Base-by-base conservation (phyloP, 2,329 filamentous ascomycete genomes). In the Neofusicoccum parvum region DNA sequence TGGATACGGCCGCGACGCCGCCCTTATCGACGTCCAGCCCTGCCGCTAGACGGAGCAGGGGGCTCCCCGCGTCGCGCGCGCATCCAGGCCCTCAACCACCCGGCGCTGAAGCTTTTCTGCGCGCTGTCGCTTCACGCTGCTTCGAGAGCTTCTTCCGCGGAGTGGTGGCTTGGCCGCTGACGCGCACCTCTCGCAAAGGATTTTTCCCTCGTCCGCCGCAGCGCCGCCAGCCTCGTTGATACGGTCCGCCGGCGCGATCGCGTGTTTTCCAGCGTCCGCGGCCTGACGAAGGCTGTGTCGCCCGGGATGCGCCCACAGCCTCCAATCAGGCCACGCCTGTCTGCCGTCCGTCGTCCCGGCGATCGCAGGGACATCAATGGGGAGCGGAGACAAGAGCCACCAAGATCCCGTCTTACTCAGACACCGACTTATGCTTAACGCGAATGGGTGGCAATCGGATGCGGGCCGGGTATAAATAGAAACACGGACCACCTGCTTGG, bases 401-500 rank as follows among this genome's bases (percentile, higher is more conserved):
- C n/a, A 46, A 23, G 17, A 23, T 23, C 23, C 23, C 23, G 23
- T 23, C 23, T 23, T 23, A 23, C 23, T 23, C 23, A 23, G 23
- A 23, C 23, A 23, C 3, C 23, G 41, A 27, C 5, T 58, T 23
- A 48, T 60, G 56, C 56, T 60, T 48, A 39, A 60, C 27, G 41
- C 37, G 17, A 14, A 27, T 5, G 23, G n/a, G 49, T 53, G 49
- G 49, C 49, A 60, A 37, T 20, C 43, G 43, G 32, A 49, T n/a
- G 43, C 56, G 43, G 14, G 41, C 41, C 37, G 53, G 32, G 37
- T 60, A 60, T 48, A 48, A 60, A 60, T 48, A 60, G 56, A 37
- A 60, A 60, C 56, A 60, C 56, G 41, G 41, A 15, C 43, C 43
- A 23, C n/a, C 27, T 11, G 12, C 11, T 43, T 37, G 27, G 9